Evolutionary conservation across 352 stramenopile genomes (phyloP), one percentile per base, ranked within the genome.

Genomic region (Ophiocytium majus): DNA sequence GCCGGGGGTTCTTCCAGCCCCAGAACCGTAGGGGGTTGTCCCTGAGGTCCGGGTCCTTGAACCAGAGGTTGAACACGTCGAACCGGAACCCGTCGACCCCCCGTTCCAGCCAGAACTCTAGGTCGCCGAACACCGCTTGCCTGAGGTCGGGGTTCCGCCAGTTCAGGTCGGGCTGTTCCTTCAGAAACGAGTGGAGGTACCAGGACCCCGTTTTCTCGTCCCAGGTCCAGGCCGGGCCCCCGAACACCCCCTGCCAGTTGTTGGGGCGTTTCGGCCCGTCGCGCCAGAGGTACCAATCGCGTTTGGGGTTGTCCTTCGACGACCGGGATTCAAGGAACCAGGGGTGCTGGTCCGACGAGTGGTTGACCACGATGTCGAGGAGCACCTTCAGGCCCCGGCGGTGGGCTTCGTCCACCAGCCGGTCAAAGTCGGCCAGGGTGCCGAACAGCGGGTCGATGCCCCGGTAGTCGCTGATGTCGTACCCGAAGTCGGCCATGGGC

Each of bases 41-140:
- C 19, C 57, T 23, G 28, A 71, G 28, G 19, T 71, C 19, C 23
- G 23, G 19, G 28, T 71, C 57, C 28, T 71, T 71, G 28, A 71
- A 23, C 23, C 28, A 71, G 19, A 23, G 28, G 57, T 71, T 71
- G 19, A 71, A 23, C 28, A 71, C 57, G 57, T 71, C 57, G 19
- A 71, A 23, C 57, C 57, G 57, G 57, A 71, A 71, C 28, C 57
- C 57, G 57, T 71, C 57, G 57, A 71, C 57, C 23, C 57, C 57
- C 19, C 23, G 57, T 23, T 71, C 57, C 19, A 71, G 57, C 57
- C 57, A 71, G 57, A 71, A 71, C 28, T 71, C 28, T 23, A 71
- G 57, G 23, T 23, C 57, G 19, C 28, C 28, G 57, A 71, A 71
- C 23, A 71, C 28, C 28, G 23, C 57, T 71, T 23, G 19, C 28